Evolutionary conservation across 495 filamentous ascomycete genomes (phyloP), one percentile per base, ranked within the genome.

Genomic region (Hypoxylon intermedium): DNA sequence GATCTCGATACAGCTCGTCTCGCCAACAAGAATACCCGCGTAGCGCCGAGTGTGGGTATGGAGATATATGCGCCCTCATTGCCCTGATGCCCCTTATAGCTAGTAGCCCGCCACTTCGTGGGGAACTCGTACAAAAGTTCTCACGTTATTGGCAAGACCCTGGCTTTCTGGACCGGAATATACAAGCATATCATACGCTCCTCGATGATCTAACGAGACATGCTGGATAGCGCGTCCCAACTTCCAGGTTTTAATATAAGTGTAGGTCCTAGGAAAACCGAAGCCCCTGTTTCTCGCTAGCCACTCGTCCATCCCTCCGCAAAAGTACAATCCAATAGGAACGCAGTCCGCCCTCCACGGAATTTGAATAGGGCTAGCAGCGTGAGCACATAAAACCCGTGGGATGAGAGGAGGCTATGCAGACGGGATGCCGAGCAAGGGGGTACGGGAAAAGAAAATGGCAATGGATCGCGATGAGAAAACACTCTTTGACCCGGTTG

Each of bases 271-370:
- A 33, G 9, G 3, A 46, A 57, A 40, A n/a, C 52, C 19, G 46
- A 13, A 57, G 31, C 33, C 59, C 52, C 59, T 51, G 38, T 31
- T 36, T 41, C 30, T 43, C 36, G 37, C 31, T 57, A 63, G 46
- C 52, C 59, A 51, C 18, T 52, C 15, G 16, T 37, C 33, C 19
- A 11, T 41, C 31, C 47, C 53, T 41, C 47, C 47, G 42, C 26
- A 58, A 57, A 9, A 57, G 30, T 15, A 51, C 26, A 58, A 41
- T 40, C 60, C 60, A 63, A 63, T 53, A 58, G 47, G 53, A 58
- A 58, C 9, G 15, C 34, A 6, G 42, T 11, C 48, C 60, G 53
- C 12, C 19, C 24, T 31, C n/a, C 36, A 58, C 53, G 42, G 31
- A 41, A 40, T 23, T 47, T 41, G 21, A 47, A 53, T 58, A 57